These are phyloP conservation scores for Fragaria ananassa DNA, from an alignment of 306 rosid genomes.

Conservation along the genomic window DNA sequence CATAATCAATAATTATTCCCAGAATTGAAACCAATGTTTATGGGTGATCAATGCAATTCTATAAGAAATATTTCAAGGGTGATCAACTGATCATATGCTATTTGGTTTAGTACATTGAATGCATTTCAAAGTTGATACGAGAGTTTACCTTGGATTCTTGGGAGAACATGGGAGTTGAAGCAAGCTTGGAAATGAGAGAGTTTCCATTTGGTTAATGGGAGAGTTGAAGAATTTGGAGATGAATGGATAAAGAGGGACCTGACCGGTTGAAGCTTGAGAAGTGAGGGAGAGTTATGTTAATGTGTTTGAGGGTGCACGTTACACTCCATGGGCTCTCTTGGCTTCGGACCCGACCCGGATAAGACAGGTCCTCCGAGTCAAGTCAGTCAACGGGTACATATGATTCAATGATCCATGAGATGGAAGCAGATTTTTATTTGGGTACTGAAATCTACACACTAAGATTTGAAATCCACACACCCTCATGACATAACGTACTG, in stretches of 20 bases:
- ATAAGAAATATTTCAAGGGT: neutral
- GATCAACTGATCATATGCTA: neutral
- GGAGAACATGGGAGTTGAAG: constrained; percentile 14
- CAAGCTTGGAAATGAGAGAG: constrained; percentile 19
- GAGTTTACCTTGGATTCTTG: constrained; percentile 12
- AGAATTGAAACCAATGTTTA: neutral
- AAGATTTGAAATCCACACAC: too few species aligned
- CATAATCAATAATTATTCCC: neutral
- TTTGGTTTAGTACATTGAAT: neutral
- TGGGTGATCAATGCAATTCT: neutral
- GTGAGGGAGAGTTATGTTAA: neutral
- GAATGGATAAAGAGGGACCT: constrained; percentile 3
- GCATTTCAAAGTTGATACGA: neutral
- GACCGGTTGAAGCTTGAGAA: neutral
- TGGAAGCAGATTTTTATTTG: neutral
- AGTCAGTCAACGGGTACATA: neutral
- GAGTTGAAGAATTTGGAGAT: constrained; percentile 1
- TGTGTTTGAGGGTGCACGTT: neutral
- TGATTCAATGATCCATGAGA: neutral
- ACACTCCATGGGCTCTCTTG: neutral
- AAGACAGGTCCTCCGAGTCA: neutral
- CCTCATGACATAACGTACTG: too few species aligned
- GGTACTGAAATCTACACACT: too few species aligned
- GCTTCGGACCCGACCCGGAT: neutral
- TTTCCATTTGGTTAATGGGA: constrained; percentile 18